A percentile compares a stretch with the other conserved stretches of the same genome.
These are phyloP conservation scores for Acacia crassicarpa DNA, from an alignment of 306 rosid species.

Conservation along the genomic window DNA sequence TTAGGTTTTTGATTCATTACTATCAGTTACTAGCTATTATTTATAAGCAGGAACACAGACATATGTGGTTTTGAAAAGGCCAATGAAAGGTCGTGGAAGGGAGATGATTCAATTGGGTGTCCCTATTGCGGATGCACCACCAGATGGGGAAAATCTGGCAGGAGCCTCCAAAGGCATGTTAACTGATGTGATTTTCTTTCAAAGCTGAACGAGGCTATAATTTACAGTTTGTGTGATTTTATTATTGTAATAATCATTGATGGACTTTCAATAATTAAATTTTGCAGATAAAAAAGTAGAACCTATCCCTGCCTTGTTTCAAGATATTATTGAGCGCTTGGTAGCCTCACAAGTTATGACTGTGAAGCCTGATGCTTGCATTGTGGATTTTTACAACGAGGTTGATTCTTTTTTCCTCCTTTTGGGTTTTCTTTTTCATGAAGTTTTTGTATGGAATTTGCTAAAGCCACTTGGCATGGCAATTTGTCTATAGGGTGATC, in stretches of 20 bases:
- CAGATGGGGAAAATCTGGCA: constrained; percentile 55
- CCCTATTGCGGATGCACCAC: constrained; percentile 67
- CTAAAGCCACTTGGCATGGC: constrained; percentile 31
- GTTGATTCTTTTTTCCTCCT: constrained; percentile 35
- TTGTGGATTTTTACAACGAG: constrained; percentile 88
- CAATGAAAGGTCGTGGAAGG: constrained; percentile 83
- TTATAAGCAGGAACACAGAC: constrained; percentile 57
- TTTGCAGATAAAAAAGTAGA: constrained; percentile 75
- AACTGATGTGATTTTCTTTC: constrained; percentile 20
- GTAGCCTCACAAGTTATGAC: constrained; percentile 55
- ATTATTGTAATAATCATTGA: neutral
- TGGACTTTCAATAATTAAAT: constrained; percentile 31
- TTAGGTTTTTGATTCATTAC: neutral
- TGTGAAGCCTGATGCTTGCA: constrained; percentile 90
- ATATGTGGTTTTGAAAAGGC: constrained; percentile 65
- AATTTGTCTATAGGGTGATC: constrained; percentile 78
- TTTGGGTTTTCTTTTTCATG: neutral
- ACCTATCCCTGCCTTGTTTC: constrained; percentile 75
- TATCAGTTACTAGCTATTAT: constrained; percentile 25
- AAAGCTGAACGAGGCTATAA: constrained; percentile 3
- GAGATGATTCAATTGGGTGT: constrained; percentile 80
- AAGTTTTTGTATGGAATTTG: neutral
- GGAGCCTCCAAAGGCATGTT: constrained; percentile 69
- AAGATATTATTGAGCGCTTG: constrained; percentile 73
- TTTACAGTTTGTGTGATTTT: constrained; percentile 1